Evolutionary conservation across 495 filamentous ascomycete genomes (phyloP), one percentile per base, ranked within the genome.

Genomic region (Xylaria sp.): DNA sequence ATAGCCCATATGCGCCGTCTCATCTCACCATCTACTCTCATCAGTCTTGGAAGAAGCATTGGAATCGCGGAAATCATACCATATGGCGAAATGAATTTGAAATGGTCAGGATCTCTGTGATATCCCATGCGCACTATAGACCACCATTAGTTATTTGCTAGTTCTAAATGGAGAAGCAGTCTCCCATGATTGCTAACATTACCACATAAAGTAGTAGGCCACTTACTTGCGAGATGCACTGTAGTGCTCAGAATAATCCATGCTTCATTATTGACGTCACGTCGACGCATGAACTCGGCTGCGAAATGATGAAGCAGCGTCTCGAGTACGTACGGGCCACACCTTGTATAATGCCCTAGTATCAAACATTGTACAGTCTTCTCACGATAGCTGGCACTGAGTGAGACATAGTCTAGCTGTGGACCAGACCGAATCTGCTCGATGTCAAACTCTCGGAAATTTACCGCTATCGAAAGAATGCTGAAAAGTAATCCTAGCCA

Each of bases 1-100:
- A 84, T 75, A 21, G 76, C 70, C 83, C 83, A 85, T 8, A 83
- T 24, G n/a, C 82, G 77, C 48, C 83, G 76, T 61, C 83, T 78
- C 77, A 83, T 80, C 62, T 85, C 82, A 12, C 80, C 79, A 67
- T 83, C 68, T 70, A 33, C 40, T 35, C 14, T n/a, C 8, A 9
- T 70, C 12, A 70, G 68, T 26, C 6, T 4, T 19, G 59, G 40
- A 21, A 11, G 33, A 35, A 43, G 33, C 21, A 11, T 33, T 29
- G 50, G 9, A 29, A n/a, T 24, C 33, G 4, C 3, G 57, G 8
- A 15, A n/a, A 57, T 70, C 61, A 46, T 64, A 70, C 68, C 80
- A 68, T 81, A 84, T 1, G 77, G 72, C 0, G 80, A 72, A 31
- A 83, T 79, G 31, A 71, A 75, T 1, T 77, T 71, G 46, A 79